These are phyloP conservation scores for Oryza australiensis DNA, from an alignment of 176 grass and related monocot genomes.

Conservation along the genomic window DNA sequence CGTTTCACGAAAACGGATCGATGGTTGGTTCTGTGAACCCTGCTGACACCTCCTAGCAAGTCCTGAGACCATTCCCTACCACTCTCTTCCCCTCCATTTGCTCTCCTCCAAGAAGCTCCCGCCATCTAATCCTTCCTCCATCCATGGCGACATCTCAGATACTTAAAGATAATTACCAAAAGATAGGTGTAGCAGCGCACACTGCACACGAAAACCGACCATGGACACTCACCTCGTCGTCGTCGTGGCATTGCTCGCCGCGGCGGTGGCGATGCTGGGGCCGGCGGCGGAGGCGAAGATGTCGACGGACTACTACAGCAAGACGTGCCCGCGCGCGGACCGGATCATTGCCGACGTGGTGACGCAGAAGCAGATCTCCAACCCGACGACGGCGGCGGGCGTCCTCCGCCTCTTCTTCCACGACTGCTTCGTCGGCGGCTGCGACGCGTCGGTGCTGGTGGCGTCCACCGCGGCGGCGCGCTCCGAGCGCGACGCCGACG, in stretches of 20 bases:
- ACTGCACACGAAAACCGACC: not conserved
- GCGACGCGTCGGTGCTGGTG: conserved; percentile 74
- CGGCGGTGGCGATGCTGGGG: not conserved
- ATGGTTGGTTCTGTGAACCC: too few relatives aligned
- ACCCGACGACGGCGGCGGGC: conserved; percentile 73
- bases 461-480: conserved; percentile 56
- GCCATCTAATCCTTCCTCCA: not conserved
- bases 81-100: conserved; percentile 23
- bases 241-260: conserved; percentile 10
- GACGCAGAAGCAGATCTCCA: conserved; percentile 57
- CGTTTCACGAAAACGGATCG: too few relatives aligned
- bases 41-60: not conserved
- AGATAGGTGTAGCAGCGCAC: too few relatives aligned
- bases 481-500: conserved; percentile 71
- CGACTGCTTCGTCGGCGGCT: conserved; percentile 82
- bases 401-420: conserved; percentile 86
- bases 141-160: not conserved
- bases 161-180: too few relatives aligned
- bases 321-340: conserved; percentile 62
- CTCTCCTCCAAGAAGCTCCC: not conserved
- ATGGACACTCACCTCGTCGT: conserved; percentile 12
- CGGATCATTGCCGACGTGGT: conserved; percentile 66
- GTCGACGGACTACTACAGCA: conserved; percentile 42
- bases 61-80: conserved; percentile 20
- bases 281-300: conserved; percentile 38